These are phyloP conservation scores for Backusella morwellensis DNA, from an alignment of 192 early-diverging fungal genomes.

Conservation along the genomic window DNA sequence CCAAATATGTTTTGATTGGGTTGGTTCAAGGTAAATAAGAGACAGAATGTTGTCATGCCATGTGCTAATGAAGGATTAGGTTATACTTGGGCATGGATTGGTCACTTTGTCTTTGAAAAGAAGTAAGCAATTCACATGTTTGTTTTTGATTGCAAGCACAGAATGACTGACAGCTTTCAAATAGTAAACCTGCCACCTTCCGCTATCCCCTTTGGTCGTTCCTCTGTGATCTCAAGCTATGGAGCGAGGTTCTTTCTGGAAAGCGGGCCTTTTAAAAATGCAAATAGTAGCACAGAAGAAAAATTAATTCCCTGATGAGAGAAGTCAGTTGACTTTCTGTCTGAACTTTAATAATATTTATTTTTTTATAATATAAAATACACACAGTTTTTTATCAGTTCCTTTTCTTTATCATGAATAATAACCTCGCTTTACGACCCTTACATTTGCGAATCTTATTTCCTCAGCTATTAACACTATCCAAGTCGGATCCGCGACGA, in stretches of 20 bases:
- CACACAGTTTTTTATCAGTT: neutral
- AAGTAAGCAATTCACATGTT: conserved; percentile 22
- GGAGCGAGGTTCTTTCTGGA: conserved; percentile 44
- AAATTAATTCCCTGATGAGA: no score
- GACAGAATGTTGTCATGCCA: neutral
- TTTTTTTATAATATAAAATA: neutral
- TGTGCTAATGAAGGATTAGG: conserved; percentile 24
- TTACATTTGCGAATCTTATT: conserved; percentile 32
- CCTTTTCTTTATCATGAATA: neutral
- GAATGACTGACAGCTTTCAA: neutral
- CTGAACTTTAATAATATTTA: neutral
- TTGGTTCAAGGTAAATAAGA: conserved; percentile 36
- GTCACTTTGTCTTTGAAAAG: conserved; percentile 63
- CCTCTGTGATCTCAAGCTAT: conserved; percentile 55
- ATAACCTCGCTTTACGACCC: conserved; percentile 1
- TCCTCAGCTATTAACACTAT: conserved; percentile 24
- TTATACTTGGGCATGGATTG: conserved; percentile 67
- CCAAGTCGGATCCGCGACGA: conserved; percentile 20
- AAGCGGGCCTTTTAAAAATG: conserved; percentile 36
- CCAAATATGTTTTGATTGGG: conserved; percentile 32
- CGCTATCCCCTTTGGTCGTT: conserved; percentile 65
- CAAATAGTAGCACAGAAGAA: neutral
- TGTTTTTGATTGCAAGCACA: neutral
- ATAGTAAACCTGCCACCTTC: conserved; percentile 72
- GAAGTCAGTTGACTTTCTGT: neutral